A percentile compares a stretch with the other conserved stretches of the same genome.
phyloP scores from a whole-genome alignment of 352 stramenopile genomes.

The Peronospora destructor region DNA sequence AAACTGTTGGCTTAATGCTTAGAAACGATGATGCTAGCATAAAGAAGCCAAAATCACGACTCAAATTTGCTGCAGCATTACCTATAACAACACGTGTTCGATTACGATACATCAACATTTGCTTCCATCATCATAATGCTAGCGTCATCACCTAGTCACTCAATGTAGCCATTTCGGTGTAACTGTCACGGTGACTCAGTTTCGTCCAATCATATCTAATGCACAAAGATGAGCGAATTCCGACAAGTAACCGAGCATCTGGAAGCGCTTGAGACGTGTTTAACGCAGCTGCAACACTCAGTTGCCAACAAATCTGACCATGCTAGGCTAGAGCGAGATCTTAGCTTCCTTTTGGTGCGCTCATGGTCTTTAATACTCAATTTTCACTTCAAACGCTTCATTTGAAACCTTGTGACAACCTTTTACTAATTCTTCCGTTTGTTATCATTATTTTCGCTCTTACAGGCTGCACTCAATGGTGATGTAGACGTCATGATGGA shows the following conservation, averaged over 20 bases:
- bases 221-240: constrained; percentile 46
- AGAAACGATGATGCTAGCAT: no score
- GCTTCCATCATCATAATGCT: no score
- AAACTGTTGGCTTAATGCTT: no score
- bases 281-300: constrained; percentile 27
- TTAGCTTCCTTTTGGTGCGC: constrained; percentile 32
- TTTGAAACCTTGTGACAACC: background rate
- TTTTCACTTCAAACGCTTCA: constrained; percentile 6
- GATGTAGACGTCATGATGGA: constrained; percentile 35
- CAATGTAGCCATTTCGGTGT: constrained; percentile 4
- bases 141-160: background rate
- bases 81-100: background rate
- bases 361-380: background rate
- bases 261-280: constrained; percentile 33
- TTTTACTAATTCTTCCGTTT: background rate
- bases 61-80: background rate
- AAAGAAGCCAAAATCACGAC: no score
- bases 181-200: background rate
- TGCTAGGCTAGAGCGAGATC: constrained; percentile 11
- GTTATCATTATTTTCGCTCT: constrained; percentile 2
- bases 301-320: background rate
- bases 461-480: constrained; percentile 26
- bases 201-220: background rate
- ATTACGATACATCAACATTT: no score
- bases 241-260: constrained; percentile 34